These are phyloP conservation scores for Ogataea zsoltii DNA, from an alignment of 805 yeast species.

Conservation along the genomic window DNA sequence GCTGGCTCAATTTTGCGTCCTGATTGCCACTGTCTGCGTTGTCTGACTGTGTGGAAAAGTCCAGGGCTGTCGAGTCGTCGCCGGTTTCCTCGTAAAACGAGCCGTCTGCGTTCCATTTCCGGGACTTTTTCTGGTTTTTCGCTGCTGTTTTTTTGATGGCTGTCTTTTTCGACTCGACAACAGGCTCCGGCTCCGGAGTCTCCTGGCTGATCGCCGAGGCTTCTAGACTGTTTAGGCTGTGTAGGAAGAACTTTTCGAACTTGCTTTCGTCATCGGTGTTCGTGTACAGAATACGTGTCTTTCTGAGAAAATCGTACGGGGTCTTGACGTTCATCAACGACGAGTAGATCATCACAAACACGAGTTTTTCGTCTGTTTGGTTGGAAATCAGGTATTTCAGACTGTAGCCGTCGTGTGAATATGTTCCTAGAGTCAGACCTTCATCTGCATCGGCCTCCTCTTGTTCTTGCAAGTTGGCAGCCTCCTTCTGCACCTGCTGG, in stretches of 20 bases:
- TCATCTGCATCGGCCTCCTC: conserved; percentile 24
- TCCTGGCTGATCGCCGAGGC: conserved; percentile 17
- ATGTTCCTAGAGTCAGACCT: conserved; percentile 28
- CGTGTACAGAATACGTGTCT: conserved; percentile 25
- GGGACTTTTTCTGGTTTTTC: conserved; percentile 39
- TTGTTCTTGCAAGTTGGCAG: conserved; percentile 24
- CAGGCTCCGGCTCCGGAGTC: conserved; percentile 4
- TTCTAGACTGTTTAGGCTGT: conserved; percentile 36
- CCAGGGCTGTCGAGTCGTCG: conserved; percentile 45
- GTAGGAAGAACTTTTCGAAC: conserved; percentile 39
- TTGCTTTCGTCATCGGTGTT: conserved; percentile 33
- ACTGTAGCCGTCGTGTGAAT: conserved; percentile 41
- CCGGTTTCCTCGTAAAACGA: conserved; percentile 43
- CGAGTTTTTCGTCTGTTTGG: conserved; percentile 37
- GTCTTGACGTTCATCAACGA: conserved; percentile 34
- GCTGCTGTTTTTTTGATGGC: conserved; percentile 17
- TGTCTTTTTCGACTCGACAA: neutral
- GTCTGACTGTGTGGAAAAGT: conserved; percentile 48
- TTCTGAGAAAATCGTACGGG: conserved; percentile 31
- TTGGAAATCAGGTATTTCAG: conserved; percentile 44
- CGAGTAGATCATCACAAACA: conserved; percentile 45
- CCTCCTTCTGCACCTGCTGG: conserved; percentile 19
- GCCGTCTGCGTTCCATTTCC: conserved; percentile 74
- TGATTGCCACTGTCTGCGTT: conserved; percentile 17
- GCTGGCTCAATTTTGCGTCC: conserved; percentile 30